Base-by-base conservation (phyloP, 2,329 filamentous ascomycete species). In the Cryphonectria naterciae region DNA sequence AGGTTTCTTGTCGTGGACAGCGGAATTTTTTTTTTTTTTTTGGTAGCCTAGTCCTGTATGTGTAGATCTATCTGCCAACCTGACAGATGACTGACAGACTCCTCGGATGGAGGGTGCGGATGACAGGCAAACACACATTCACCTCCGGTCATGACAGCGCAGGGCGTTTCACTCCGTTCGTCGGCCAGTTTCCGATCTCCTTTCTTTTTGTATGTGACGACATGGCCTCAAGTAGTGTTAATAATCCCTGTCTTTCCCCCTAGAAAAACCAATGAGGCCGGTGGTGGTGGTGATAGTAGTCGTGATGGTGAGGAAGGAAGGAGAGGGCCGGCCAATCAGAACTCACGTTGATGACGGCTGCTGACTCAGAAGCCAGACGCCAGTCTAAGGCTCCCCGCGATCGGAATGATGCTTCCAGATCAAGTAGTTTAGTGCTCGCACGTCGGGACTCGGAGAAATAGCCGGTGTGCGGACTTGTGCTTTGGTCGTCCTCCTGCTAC, bases 391-490 rank as follows among this genome's bases (percentile, higher is more conserved):
- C 49, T 43, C 49, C n/a, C 54, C 54, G 58, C 58, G 58, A 61
- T 61, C 58, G 58, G 58, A 61, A 67, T n/a, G 28, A 41, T 15
- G 46, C 46, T n/a, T 13, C 37, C 11, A 11, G 11, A 32, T 32
- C 28, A 32, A 32, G 28, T 32, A 32, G 37, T 2, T 39, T 39
- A 39, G 37, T 39, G 10, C 37, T 43, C 28, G 41, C 8, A 8
- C 11, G 41, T 22, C 28, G 43, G n/a, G 28, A 8, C 28, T 22
- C 60, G 60, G 37, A 43, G 37, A 19, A 4, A 39, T n/a, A 49
- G 58, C 58, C 35, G 58, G 58, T 35, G 22, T 49, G 46, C 46
- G 28, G 32, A n/a, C 52, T 66, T 49, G 35, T 46, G 62, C 25
- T 43, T 56, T 10, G 22, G 56, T 37, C 56, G 37, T 37, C 32